Evolutionary conservation across 31 red algal species (phyloP).

Genomic region (Porphyra umbilicalis): DNA sequence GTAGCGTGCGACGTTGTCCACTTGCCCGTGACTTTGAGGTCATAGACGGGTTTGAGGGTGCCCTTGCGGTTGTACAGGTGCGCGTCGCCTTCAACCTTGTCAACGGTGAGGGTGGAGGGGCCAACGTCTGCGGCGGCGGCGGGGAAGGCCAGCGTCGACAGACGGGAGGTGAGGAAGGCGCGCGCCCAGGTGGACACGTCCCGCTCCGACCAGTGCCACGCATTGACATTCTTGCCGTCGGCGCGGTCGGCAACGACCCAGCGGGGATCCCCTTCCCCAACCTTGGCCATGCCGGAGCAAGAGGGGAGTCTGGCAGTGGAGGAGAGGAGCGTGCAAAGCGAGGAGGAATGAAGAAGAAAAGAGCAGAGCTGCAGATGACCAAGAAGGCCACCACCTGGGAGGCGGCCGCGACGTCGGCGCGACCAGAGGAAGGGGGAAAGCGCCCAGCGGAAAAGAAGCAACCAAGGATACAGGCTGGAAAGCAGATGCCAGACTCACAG

Average conservation of each 20-base stretch:
- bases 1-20: constrained; percentile 28
- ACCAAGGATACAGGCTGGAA: no score
- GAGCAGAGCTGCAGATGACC: no score
- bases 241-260: constrained; percentile 77
- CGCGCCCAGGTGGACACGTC: constrained; percentile 69
- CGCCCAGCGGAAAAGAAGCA: no score
- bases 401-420: no score
- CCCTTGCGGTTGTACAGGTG: constrained; percentile 89
- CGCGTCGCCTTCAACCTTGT: constrained; percentile 76
- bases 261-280: constrained; percentile 77
- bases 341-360: no score
- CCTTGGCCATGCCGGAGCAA: constrained; percentile 63
- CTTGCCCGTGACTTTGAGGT: constrained; percentile 65
- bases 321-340: no score
- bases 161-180: constrained; percentile 34
- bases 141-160: constrained; percentile 8
- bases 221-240: constrained; percentile 84
- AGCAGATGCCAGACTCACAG: no score
- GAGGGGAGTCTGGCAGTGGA: no score
- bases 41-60: constrained; percentile 66
- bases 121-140: background rate
- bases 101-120: constrained; percentile 24
- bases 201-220: constrained; percentile 87
- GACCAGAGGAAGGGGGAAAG: no score
- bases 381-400: no score